Percentiles rank a stretch among this genome's conserved stretches.
Evolutionary conservation across 1,284 basidiomycete species (phyloP).

Genomic region (Ganoderma multipileum): DNA sequence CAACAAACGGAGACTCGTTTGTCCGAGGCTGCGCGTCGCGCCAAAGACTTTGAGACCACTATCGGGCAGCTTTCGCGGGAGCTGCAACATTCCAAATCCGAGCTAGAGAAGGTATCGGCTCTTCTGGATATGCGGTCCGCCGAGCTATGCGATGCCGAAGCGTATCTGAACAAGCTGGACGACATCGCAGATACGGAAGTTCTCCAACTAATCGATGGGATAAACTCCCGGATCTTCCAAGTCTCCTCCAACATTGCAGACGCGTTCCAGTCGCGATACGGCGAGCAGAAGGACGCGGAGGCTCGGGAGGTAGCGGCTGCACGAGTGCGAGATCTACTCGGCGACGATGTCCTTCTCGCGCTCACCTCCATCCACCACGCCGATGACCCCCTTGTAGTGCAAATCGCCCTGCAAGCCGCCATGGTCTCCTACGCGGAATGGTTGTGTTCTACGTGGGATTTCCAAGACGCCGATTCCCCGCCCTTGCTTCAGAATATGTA

Average conservation of each 20-base stretch:
- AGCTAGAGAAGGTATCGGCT: neutral
- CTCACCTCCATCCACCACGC: slow-evolving; percentile 41
- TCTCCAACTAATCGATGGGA: slow-evolving; percentile 20
- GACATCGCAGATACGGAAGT: slow-evolving; percentile 34
- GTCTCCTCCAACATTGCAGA: slow-evolving; percentile 27
- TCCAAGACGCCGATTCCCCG: slow-evolving; percentile 44
- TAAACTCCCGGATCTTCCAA: slow-evolving; percentile 37
- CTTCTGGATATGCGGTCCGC: slow-evolving; percentile 30
- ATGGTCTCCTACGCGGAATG: slow-evolving; percentile 51
- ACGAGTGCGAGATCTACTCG: slow-evolving; percentile 41
- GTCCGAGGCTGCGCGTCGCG: neutral
- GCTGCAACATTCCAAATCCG: neutral
- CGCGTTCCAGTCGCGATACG: slow-evolving; percentile 13
- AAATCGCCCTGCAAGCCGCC: slow-evolving; percentile 56
- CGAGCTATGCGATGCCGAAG: slow-evolving; percentile 35
- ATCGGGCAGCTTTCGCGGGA: neutral
- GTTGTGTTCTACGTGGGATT: slow-evolving; percentile 60
- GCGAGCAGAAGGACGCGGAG: neutral
- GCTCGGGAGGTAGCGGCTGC: neutral
- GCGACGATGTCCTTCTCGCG: slow-evolving; percentile 43
- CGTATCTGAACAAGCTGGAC: slow-evolving; percentile 32
- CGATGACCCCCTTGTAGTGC: slow-evolving; percentile 53
- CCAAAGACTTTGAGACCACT: neutral
- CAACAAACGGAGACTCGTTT: neutral
- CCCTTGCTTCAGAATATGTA: slow-evolving; percentile 54